phyloP scores from a whole-genome alignment of 768 basidiomycete species.

The Sistotremastrum niveocremeum region DNA sequence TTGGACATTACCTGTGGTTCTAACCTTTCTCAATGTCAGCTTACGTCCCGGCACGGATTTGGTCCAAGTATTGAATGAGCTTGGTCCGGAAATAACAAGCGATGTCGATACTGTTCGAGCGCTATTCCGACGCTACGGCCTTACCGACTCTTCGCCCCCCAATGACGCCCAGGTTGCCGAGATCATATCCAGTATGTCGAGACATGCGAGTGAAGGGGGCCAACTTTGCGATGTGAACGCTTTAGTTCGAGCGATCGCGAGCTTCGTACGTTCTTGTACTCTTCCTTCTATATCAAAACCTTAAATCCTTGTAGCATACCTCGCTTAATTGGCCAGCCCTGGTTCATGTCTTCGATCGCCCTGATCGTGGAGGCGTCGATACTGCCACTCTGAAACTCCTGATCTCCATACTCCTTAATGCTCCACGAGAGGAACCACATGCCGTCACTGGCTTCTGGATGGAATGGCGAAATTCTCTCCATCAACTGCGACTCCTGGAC shows the following conservation, averaged over 20 bases:
- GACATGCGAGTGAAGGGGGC: conserved; percentile 60
- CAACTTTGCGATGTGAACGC: conserved; percentile 62
- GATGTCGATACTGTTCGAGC: conserved; percentile 60
- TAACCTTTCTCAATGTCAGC: conserved; percentile 25
- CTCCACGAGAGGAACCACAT: conserved; percentile 66
- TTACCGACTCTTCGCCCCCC: conserved; percentile 59
- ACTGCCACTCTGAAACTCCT: conserved; percentile 81
- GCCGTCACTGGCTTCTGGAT: conserved; percentile 81
- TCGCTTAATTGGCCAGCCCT: conserved; percentile 69
- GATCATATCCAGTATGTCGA: conserved; percentile 51
- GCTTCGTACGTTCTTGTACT: conserved; percentile 42
- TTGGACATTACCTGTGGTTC: conserved; percentile 4
- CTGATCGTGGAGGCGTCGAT: conserved; percentile 74
- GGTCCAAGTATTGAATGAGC: conserved; percentile 60
- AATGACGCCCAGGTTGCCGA: conserved; percentile 59
- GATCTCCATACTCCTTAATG: conserved; percentile 75
- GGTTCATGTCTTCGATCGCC: conserved; percentile 76
- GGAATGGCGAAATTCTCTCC: conserved; percentile 71
- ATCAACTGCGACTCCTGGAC: conserved; percentile 78
- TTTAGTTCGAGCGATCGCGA: conserved; percentile 56
- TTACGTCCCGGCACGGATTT: conserved; percentile 53
- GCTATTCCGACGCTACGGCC: conserved; percentile 59
- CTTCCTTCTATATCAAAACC: conserved; percentile 2
- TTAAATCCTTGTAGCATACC: conserved; percentile 34
- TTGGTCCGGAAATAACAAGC: conserved; percentile 67